Evolutionary conservation across 495 filamentous ascomycete genomes (phyloP), one percentile per base, ranked within the genome.

Genomic region (Daldinia concentrica): DNA sequence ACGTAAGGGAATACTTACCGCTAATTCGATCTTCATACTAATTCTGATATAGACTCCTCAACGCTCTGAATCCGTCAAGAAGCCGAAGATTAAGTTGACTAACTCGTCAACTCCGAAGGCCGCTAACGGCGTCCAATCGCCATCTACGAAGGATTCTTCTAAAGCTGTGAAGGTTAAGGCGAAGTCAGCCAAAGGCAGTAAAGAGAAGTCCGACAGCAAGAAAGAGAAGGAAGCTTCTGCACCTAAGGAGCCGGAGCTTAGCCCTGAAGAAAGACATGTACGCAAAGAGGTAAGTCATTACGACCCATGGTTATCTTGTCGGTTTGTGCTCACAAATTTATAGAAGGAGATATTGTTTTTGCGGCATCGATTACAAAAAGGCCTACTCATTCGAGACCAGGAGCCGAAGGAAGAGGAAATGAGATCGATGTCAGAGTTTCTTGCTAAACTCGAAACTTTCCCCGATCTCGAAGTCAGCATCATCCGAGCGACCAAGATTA

Each of bases 301-400:
- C 39, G 11, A 26, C 19, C n/a, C 34, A 54, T 32, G 15, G 7
- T 30, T 43, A 34, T 62, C 37, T 1, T 60, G 19, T 19, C 48
- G 36, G 27, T 73, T 24, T 34, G 6, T 66, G 26, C 66, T 73
- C 4, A 73, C 45, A 59, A 58, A 26, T 17, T 19, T 55, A 84
- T 71, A 88, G 85, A 87, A 86, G 64, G 86, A 88, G 57, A 92
- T 97, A 22, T 82, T 97, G 4, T 97, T 93, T 81, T 84, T 95
- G 43, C 90, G 94, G 57, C 93, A 98, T 81, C 90, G 91, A 77
- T 89, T 98, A 22, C 94, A 98, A 77, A 94, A 94, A 76, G 94
- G 93, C 0, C 92, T 98, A 71, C 87, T 98, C 19, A 91, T 90
- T 15, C 86, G 91, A 17, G 93, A 97, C 64, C 86, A 89, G 58